phyloP scores from a whole-genome alignment of 2,329 filamentous ascomycete genomes.

The Mycogone perniciosa region DNA sequence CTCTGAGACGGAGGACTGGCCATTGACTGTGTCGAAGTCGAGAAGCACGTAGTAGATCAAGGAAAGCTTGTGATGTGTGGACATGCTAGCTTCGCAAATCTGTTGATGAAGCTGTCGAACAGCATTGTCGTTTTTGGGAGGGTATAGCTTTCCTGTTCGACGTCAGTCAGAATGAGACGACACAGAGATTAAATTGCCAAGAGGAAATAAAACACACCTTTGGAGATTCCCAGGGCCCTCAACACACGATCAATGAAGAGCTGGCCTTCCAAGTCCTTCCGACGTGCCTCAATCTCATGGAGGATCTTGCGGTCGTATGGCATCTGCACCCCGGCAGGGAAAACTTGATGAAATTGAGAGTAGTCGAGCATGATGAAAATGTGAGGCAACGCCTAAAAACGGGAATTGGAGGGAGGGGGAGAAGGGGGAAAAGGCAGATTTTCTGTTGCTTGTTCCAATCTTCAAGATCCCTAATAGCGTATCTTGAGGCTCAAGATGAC shows the following conservation, averaged over 20 bases:
- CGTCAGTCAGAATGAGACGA: background rate
- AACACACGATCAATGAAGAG: conserved; percentile 78
- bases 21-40: conserved; percentile 56
- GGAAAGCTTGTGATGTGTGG: conserved; percentile 72
- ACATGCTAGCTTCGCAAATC: conserved; percentile 58
- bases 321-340: conserved; percentile 52
- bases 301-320: conserved; percentile 56
- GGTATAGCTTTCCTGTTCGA: conserved; percentile 56
- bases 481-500: background rate
- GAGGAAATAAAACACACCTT: conserved; percentile 42
- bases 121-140: conserved; percentile 62
- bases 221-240: conserved; percentile 58
- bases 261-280: conserved; percentile 60
- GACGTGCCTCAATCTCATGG: conserved; percentile 58
- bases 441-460: background rate
- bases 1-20: conserved; percentile 44
- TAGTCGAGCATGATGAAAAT: conserved; percentile 51
- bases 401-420: too few species aligned
- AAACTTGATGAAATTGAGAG: conserved; percentile 62
- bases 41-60: conserved; percentile 79
- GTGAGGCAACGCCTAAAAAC: background rate
- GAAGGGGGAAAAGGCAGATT: background rate
- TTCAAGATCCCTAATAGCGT: background rate
- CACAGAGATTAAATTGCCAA: background rate
- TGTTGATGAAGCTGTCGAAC: conserved; percentile 64